A percentile compares a stretch with the other conserved stretches of the same genome.
These are phyloP conservation scores for Penicillium atrosanguineum DNA, from an alignment of 495 filamentous ascomycete species.

Conservation along the genomic window DNA sequence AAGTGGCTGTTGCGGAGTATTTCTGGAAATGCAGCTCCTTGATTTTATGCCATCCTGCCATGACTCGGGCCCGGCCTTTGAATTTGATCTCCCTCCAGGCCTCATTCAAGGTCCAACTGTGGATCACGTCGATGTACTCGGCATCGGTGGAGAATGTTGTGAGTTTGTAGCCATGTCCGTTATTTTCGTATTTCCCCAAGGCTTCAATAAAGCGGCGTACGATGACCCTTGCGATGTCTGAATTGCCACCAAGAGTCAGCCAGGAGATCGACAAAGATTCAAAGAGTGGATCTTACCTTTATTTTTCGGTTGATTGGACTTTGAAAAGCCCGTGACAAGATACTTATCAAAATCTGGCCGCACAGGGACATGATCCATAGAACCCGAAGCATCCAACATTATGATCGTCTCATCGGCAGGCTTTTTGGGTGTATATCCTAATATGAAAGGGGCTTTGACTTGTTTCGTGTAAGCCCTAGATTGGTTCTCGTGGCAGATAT, in stretches of 20 bases:
- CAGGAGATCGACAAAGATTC: neutral
- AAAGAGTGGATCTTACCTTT: slow-evolving; percentile 28
- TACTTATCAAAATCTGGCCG: slow-evolving; percentile 41
- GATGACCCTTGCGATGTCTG: slow-evolving; percentile 43
- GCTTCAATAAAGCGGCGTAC: slow-evolving; percentile 44
- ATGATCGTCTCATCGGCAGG: slow-evolving; percentile 47
- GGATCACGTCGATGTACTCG: slow-evolving; percentile 36
- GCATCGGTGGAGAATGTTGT: slow-evolving; percentile 39
- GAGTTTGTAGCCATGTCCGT: slow-evolving; percentile 38
- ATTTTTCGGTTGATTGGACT: slow-evolving; percentile 43
- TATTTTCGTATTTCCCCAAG: slow-evolving; percentile 43
- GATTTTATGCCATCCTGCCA: slow-evolving; percentile 50
- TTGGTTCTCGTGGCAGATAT: slow-evolving; percentile 38
- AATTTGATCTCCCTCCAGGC: slow-evolving; percentile 37
- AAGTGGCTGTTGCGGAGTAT: slow-evolving; percentile 41
- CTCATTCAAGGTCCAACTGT: slow-evolving; percentile 33
- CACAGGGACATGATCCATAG: slow-evolving; percentile 44
- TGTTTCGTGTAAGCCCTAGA: slow-evolving; percentile 42
- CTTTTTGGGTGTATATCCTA: slow-evolving; percentile 31
- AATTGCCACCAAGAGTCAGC: neutral
- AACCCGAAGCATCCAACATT: slow-evolving; percentile 43
- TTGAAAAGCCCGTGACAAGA: slow-evolving; percentile 36
- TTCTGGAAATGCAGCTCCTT: slow-evolving; percentile 50
- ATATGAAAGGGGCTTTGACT: slow-evolving; percentile 34
- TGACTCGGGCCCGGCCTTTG: slow-evolving; percentile 40